Evolutionary conservation across 2,329 filamentous ascomycete species (phyloP), one percentile per base, ranked within the genome.

Genomic region (Colletotrichum musicola): DNA sequence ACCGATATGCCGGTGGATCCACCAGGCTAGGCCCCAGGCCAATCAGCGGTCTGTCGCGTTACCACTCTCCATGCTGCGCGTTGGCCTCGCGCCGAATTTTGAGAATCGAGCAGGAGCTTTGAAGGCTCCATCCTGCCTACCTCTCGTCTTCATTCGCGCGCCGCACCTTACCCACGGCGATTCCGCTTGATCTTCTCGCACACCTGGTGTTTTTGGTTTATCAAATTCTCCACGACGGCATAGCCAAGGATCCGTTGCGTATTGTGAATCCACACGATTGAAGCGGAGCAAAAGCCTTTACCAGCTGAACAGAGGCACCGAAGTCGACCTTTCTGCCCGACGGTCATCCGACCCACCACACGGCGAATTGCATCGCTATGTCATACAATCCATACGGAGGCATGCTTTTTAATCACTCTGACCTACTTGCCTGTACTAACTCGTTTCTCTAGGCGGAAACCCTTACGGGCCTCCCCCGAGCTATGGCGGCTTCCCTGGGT

Each of bases 391-490:
- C 85, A n/a, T 89, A 89, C 71, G 86, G 86, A 81, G 84, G 85
- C 86, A 76, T 72, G 38, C 80, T 75, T 30, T 61, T 30, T n/a
- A 14, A 25, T 58, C 22, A 22, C 25, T 4, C 6, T 6, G 67
- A 50, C 60, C 71, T 22, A 71, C 82, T 10, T 35, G 30, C 30
- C 6, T 10, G 30, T 35, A 35, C 40, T 42, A 5, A 42, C 47
- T 54, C 44, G 51, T 51, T 35, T 16, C 25, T 13, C 51, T 10
- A 38, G 10, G 64, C 77, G 77, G 75, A 55, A 85, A 84, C 79
- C 88, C 89, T 56, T 97, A 94, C 84, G 92, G 91, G 75, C 87
- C 89, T 67, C 91, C 92, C 76, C 92, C 93, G 60, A 88, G 89
- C 73, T 97, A 92, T 82, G 89, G 88, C 73, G 86, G 85, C 64